Evolutionary conservation across 2,329 filamentous ascomycete genomes (phyloP), one percentile per base, ranked within the genome.

Genomic region (Cladorrhinum sp.): DNA sequence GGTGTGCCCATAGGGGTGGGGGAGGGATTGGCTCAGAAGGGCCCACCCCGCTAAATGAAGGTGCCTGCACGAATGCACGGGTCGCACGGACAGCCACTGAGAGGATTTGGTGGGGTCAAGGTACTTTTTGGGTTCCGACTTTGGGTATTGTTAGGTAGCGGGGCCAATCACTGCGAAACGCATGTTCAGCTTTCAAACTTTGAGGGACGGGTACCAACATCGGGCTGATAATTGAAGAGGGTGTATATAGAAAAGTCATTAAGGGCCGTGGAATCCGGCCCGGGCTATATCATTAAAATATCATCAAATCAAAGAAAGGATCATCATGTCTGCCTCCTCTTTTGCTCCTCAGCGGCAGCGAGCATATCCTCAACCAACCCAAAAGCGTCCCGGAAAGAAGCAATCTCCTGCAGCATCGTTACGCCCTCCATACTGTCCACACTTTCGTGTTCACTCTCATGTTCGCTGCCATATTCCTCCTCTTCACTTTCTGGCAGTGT

Each of bases 331-430:
- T 33, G 53, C 20, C 16, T n/a, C 28, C 26, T 26, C 26, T 23
- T 55, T n/a, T n/a, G n/a, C 49, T 55, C 42, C 51, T 64, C 64
- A 36, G 60, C 59, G 9, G 62, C 64, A 23, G 65, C 66, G 23
- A 69, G 60, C 30, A 69, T 62, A 24, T 59, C 62, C 21, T 63
- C 63, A 1, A 69, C 63, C 49, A 69, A 14, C 12, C 60, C 60
- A 23, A 63, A 56, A 12, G 59, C 66, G 18, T 55, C 61, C 48
- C 63, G 63, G 21, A 68, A 69, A 10, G 64, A 65, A 5, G 67
- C 62, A 16, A 69, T 24, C 57, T 69, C 67, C 3, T 66, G 53
- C 8, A 30, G 55, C 49, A 68, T 53, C 5, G 54, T 60, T 20
- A 60, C 46, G 23, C 9, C 20, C 20, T 59, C 59, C 14, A 36